phyloP scores from a whole-genome alignment of 305 asterid genomes.

The Andrographis paniculata region DNA sequence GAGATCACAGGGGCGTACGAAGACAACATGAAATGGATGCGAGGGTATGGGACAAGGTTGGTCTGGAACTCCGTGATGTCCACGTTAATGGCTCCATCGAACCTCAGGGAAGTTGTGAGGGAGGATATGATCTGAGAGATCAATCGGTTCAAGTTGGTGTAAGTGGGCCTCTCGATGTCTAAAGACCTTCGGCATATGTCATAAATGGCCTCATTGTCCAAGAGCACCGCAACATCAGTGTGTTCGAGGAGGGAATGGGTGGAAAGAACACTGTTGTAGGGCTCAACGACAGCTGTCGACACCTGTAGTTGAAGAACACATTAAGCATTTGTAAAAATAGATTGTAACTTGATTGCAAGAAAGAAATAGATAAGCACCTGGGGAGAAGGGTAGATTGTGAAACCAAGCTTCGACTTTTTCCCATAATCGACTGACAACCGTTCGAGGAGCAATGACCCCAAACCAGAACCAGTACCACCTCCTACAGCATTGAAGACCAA shows the following conservation, averaged over 20 bases:
- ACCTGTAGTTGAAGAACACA: conserved; percentile 25
- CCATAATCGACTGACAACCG: conserved; percentile 43
- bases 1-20: conserved; percentile 65
- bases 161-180: conserved; percentile 59
- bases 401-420: no score
- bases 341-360: not conserved
- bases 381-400: conserved; percentile 48
- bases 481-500: conserved; percentile 61
- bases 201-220: conserved; percentile 62
- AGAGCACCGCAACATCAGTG: conserved; percentile 48
- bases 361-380: conserved; percentile 22
- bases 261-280: conserved; percentile 64
- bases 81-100: conserved; percentile 65
- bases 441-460: conserved; percentile 46
- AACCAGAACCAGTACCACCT: conserved; percentile 54
- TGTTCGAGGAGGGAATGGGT: conserved; percentile 59
- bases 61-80: conserved; percentile 56
- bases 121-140: conserved; percentile 61
- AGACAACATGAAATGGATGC: conserved; percentile 62
- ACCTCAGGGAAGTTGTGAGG: conserved; percentile 52
- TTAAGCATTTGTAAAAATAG: not conserved
- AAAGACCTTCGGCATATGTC: conserved; percentile 57
- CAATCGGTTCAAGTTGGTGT: conserved; percentile 51
- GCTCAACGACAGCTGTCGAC: conserved; percentile 66
- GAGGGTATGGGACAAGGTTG: conserved; percentile 60